Evolutionary conservation across 2,329 filamentous ascomycete species (phyloP).

Genomic region (Ophiostoma sp.): DNA sequence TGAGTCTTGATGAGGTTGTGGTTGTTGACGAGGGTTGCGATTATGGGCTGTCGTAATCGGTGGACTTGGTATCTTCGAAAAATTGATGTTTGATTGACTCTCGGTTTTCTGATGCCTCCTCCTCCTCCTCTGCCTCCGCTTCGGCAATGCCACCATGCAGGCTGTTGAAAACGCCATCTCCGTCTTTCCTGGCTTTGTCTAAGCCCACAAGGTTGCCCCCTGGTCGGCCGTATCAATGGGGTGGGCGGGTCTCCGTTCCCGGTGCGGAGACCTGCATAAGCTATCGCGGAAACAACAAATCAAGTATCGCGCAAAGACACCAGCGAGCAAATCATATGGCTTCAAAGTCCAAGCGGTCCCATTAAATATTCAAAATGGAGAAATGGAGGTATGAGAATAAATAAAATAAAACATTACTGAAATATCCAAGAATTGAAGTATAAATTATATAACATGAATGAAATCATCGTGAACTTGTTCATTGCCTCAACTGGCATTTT

Average conservation of each 20-base stretch:
- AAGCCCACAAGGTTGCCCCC: not conserved
- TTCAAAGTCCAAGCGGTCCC: not conserved
- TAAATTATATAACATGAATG: not conserved
- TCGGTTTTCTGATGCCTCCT: not conserved
- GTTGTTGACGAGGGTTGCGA: not conserved
- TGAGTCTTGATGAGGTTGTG: not conserved
- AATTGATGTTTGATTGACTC: not conserved
- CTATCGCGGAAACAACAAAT: not conserved
- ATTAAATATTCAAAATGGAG: not conserved
- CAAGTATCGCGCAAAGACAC: not conserved
- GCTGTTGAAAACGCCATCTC: conserved; percentile 12
- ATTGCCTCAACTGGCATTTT: not conserved
- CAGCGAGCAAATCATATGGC: not conserved
- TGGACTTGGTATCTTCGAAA: not conserved
- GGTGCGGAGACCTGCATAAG: conserved; percentile 9
- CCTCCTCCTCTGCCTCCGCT: not conserved
- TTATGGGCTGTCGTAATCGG: not conserved
- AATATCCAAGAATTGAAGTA: not conserved
- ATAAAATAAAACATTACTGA: not conserved
- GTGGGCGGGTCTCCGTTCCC: not conserved
- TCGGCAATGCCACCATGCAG: conserved; percentile 7
- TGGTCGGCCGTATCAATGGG: not conserved
- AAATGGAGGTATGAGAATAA: not conserved
- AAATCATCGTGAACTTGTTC: not conserved
- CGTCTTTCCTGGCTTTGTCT: not conserved